Evolutionary conservation across 2,329 filamentous ascomycete species (phyloP), one percentile per base, ranked within the genome.

Genomic region (Pseudogymnoascus sp.): DNA sequence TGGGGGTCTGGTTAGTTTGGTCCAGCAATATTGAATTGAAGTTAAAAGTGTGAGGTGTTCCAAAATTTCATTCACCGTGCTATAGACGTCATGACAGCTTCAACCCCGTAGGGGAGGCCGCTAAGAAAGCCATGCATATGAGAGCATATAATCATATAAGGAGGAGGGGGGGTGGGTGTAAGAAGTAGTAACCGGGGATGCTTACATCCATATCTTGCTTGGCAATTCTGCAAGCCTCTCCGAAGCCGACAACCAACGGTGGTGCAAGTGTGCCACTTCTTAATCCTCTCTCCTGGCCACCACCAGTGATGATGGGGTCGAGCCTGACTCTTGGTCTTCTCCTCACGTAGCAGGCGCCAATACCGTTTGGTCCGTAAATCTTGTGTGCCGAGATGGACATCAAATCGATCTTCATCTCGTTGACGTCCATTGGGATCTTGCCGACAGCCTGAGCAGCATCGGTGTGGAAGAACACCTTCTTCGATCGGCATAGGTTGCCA

Each of bases 341-440:
- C 71, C 94, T 89, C 58, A 99, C 91, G 72, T 93, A 99, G 78
- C 94, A 99, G 63, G 94, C 94, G 64, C 94, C 94, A 63, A 99
- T 90, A 35, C 94, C 94, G 81, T 96, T 99, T 61, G 94, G 94
- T 25, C 94, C 94, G 73, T 99, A 99, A 62, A 99, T 96, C 78
- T 99, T 99, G 79, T 99, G 94, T 30, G 91, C 92, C 7, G 94
- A 97, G 65, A 99, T 97, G 30, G 93, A 97, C 93, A 99, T 97
- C 72, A 99, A 79, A 74, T 99, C 94, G 67, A 99, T 88, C 75
- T 97, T 95, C 91, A 96, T 93, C 76, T 91, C 90, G 76, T 97
- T 97, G 72, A 99, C 94, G 71, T 97, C 92, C 58, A 99, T 79
- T 0, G 92, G 91, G 59, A 99, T 97, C 81, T 99, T 99, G 72